Conservation (phyloP, 2,329 filamentous ascomycete species). For the Phyllosticta citribraziliensis region DNA sequence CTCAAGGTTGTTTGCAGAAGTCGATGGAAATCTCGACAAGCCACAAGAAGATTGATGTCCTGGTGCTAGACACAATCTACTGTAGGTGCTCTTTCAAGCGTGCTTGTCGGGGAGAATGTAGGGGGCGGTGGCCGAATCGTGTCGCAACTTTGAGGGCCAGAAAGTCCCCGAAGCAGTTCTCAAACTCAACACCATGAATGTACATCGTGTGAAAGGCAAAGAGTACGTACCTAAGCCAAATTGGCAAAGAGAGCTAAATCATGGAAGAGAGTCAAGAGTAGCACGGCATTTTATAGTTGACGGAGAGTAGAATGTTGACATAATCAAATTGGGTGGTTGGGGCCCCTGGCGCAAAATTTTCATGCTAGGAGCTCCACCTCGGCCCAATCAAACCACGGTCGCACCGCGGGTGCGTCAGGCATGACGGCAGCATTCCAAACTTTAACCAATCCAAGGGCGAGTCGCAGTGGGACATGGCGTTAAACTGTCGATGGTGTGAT, state of each 20-base stretch:
- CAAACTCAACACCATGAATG: too few species aligned
- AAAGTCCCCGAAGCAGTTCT: too few species aligned
- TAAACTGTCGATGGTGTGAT: neutral
- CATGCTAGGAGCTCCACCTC: neutral
- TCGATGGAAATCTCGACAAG: too few species aligned
- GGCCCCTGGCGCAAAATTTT: neutral
- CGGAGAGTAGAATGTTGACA: neutral
- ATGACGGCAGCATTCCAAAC: neutral
- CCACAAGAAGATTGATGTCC: too few species aligned
- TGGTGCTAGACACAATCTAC: too few species aligned
- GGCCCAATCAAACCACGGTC: neutral
- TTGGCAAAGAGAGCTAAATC: constrained; percentile 41
- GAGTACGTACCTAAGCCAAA: constrained; percentile 49
- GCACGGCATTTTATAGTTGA: neutral
- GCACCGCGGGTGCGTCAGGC: neutral
- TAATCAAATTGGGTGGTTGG: neutral
- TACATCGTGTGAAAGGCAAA: too few species aligned
- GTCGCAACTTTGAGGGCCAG: too few species aligned
- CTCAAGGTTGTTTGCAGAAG: too few species aligned
- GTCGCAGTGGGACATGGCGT: neutral
- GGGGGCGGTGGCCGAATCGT: too few species aligned
- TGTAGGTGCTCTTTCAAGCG: too few species aligned
- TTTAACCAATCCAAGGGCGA: too few species aligned
- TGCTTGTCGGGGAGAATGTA: too few species aligned
- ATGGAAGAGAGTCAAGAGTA: constrained; percentile 27